These are phyloP conservation scores for Clarkia xantiana DNA, from an alignment of 345 rosid species.

Conservation along the genomic window DNA sequence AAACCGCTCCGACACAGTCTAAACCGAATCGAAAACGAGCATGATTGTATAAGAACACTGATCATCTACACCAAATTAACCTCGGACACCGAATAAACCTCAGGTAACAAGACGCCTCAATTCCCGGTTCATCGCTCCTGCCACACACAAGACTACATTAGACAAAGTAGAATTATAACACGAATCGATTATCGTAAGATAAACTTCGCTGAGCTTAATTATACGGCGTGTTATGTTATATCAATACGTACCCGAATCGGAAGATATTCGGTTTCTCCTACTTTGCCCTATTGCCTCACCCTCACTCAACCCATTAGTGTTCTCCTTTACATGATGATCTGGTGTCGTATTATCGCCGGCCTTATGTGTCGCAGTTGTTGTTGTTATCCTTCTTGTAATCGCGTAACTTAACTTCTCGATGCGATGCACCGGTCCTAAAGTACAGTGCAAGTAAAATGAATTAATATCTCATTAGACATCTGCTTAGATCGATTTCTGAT, in stretches of 20 bases:
- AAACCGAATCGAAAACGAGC: too few species aligned
- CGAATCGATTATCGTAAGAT: too few species aligned
- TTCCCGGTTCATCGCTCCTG: constrained; percentile 2
- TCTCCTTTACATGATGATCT: too few species aligned
- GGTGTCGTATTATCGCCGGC: neutral
- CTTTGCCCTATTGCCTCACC: neutral
- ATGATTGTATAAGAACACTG: too few species aligned
- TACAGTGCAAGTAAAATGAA: neutral
- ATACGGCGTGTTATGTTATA: too few species aligned
- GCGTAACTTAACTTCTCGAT: neutral
- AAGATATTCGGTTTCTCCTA: neutral
- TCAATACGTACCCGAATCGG: neutral
- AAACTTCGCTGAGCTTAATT: too few species aligned
- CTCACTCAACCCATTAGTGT: neutral
- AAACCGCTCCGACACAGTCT: too few species aligned
- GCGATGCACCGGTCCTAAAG: neutral
- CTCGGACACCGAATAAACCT: too few species aligned
- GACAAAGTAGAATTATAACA: too few species aligned
- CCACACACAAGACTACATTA: too few species aligned
- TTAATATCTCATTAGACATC: neutral
- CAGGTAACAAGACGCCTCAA: neutral
- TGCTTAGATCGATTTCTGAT: too few species aligned
- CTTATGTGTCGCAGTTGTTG: neutral
- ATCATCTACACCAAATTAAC: too few species aligned
- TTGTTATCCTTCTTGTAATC: neutral